Percentiles rank a stretch among this genome's conserved stretches.
Conservation (phyloP, 75 land plant genomes). For the Azolla pinnata region DNA sequence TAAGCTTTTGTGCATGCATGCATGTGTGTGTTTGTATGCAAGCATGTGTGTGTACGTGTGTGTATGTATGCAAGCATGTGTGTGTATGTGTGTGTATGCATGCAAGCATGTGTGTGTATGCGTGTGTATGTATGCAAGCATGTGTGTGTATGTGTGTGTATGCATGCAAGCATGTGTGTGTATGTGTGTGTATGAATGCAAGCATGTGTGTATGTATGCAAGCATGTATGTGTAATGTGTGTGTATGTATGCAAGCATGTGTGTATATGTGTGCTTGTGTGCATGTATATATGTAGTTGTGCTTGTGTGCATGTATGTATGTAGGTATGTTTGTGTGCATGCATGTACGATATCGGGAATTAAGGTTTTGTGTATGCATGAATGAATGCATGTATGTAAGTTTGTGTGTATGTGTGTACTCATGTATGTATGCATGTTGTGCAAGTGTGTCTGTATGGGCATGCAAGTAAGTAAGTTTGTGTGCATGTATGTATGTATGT, state of each 20-base stretch:
- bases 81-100: neutral
- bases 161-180: neutral
- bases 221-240: constrained; percentile 3
- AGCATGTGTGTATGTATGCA: neutral
- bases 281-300: constrained; percentile 1
- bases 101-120: neutral
- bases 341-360: neutral
- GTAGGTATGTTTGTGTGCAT: neutral
- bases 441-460: neutral
- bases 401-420: neutral
- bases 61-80: neutral
- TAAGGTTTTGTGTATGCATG: neutral
- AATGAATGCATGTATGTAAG: neutral
- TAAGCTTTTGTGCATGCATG: no score
- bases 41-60: neutral
- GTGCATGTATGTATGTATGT: neutral
- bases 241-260: neutral
- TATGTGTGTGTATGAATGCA: constrained; percentile 1
- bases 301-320: neutral
- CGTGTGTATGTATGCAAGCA: neutral
- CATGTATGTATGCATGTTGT: neutral
- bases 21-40: neutral
- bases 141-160: neutral
- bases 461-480: neutral
- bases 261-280: neutral